phyloP scores from a whole-genome alignment of 306 rosid species.

The Gillenia trifoliata region DNA sequence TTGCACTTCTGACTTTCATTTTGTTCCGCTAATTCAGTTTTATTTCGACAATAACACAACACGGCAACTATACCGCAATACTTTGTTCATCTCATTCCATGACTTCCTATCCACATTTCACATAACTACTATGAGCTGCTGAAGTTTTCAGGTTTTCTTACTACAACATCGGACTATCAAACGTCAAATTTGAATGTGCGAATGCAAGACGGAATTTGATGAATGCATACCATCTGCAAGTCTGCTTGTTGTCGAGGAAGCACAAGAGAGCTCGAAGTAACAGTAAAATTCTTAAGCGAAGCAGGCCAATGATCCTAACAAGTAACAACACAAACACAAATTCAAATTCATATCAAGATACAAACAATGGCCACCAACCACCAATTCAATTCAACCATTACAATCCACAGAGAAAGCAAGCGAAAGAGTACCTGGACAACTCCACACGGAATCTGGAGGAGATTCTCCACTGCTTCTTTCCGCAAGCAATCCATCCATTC shows the following conservation, averaged over 20 bases:
- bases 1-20: neutral
- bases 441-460: constrained; percentile 78
- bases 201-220: neutral
- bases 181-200: neutral
- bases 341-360: neutral
- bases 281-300: constrained; percentile 54
- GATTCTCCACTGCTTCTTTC: constrained; percentile 50
- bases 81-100: neutral
- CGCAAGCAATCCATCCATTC: constrained; percentile 85
- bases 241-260: constrained; percentile 60
- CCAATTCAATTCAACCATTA: neutral
- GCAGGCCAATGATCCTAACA: constrained; percentile 72
- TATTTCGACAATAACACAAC: neutral
- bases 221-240: constrained; percentile 44
- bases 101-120: neutral
- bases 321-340: constrained; percentile 20
- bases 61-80: too few species aligned
- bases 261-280: constrained; percentile 54
- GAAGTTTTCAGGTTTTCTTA: neutral
- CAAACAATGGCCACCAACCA: neutral
- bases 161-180: neutral
- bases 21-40: neutral
- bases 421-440: constrained; percentile 44
- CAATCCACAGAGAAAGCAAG: neutral
- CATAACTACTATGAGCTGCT: neutral